Base-by-base conservation (phyloP, 2,329 filamentous ascomycete species). In the Hymenoscyphus albidus region DNA sequence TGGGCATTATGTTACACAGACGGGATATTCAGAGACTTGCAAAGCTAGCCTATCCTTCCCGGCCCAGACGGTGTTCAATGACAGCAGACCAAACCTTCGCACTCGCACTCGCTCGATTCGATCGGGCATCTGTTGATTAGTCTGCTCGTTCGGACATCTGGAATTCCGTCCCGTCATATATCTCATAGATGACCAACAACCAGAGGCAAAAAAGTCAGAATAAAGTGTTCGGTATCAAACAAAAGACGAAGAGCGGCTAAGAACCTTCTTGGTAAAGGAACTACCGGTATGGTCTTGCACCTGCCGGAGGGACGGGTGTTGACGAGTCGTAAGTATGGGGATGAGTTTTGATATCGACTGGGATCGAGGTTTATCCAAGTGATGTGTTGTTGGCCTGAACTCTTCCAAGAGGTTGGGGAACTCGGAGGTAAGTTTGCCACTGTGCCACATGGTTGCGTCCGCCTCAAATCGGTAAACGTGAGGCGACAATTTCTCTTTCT, bases 331-430 rank as follows among this genome's bases (percentile, higher is more conserved):
- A 27, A 35, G 18, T 27, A 27, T 27, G 22, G 35, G 31, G 10
- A 31, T 35, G 35, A 16, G 16, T 10, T 22, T 35, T 57, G 31
- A 57, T 57, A 38, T 57, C n/a, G 32, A 3, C 38, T 12, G 38
- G 57, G 57, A 18, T 44, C 40, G 14, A 44, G 40, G 40, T 48
- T 18, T 51, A 12, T 22, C n/a, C 44, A 51, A 51, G 44, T 51
- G 44, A 51, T 51, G 44, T 51, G 44, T 51, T 51, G 44, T 51
- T 51, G 44, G n/a, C 44, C 44, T 51, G 18, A 51, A 51, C n/a
- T 54, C 22, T n/a, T 10, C 35, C 22, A 27, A 12, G 22, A 54
- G 48, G 48, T 54, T 54, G 18, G 48, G 48, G 10, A 35, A 35
- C 35, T 7, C 3, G 35, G 35, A 35, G 35, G 2, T 22, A 54